Percentiles rank a stretch among this genome's conserved stretches.
Evolutionary conservation across 805 yeast genomes (phyloP).

Genomic region (Blastobotrys mokoenaii): DNA sequence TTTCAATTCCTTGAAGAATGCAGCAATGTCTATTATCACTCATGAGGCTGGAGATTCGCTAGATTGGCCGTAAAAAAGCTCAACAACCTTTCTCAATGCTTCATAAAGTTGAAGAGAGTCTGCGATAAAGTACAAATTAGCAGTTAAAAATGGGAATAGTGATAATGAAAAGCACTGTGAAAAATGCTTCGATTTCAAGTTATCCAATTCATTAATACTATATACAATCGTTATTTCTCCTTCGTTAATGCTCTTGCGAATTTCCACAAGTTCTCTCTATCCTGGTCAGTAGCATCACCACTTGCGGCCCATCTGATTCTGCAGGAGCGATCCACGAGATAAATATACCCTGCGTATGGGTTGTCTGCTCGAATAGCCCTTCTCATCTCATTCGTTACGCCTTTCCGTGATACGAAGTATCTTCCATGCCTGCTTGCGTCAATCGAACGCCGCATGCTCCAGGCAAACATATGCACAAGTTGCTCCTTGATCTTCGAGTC

Average conservation of each 20-base stretch:
- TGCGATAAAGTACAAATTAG: too few species aligned
- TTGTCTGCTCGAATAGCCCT: slow-evolving; percentile 60
- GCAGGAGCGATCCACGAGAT: slow-evolving; percentile 64
- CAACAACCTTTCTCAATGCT: too few species aligned
- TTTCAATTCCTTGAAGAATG: too few species aligned
- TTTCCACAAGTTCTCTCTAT: slow-evolving; percentile 55
- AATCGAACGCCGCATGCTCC: slow-evolving; percentile 36
- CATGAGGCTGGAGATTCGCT: too few species aligned
- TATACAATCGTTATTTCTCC: slow-evolving; percentile 28
- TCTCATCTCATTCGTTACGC: slow-evolving; percentile 48
- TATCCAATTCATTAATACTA: too few species aligned
- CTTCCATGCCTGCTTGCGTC: slow-evolving; percentile 39
- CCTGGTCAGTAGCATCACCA: slow-evolving; percentile 69
- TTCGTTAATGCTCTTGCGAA: slow-evolving; percentile 50
- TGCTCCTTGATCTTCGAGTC: slow-evolving; percentile 65
- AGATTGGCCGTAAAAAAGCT: too few species aligned
- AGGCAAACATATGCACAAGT: slow-evolving; percentile 46
- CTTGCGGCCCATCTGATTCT: slow-evolving; percentile 88
- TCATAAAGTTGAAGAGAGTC: too few species aligned
- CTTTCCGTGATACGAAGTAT: slow-evolving; percentile 57
- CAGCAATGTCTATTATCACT: too few species aligned
- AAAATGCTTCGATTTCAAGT: neutral
- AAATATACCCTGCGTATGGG: slow-evolving; percentile 73
- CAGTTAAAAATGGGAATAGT: too few species aligned
- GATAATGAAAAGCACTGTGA: too few species aligned